Evolutionary conservation across 257 asterid species (phyloP).

Genomic region (Gynochthodes officinalis): DNA sequence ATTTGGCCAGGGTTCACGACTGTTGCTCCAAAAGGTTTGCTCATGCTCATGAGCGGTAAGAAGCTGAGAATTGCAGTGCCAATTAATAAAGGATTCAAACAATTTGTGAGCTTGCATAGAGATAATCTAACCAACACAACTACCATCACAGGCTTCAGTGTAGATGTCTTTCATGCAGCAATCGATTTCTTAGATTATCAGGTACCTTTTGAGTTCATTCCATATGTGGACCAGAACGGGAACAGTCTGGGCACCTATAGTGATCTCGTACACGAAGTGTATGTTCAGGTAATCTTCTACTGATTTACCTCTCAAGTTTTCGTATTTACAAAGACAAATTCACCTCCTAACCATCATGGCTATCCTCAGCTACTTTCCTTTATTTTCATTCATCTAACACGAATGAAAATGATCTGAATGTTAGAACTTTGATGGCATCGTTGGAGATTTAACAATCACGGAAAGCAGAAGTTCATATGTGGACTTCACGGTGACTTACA

Average conservation of each 20-base stretch:
- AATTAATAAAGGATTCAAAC: slow-evolving; percentile 13
- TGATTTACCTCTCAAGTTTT: too few relatives aligned
- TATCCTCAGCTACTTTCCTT: neutral
- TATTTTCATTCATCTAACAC: neutral
- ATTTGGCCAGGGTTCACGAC: slow-evolving; percentile 21
- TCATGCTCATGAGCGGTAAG: neutral
- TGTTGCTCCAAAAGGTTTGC: slow-evolving; percentile 22
- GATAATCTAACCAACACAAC: slow-evolving; percentile 19
- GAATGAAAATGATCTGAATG: neutral
- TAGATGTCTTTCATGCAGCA: slow-evolving; percentile 35
- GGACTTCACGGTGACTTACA: neutral
- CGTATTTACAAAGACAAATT: too few relatives aligned
- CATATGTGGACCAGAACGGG: slow-evolving; percentile 12
- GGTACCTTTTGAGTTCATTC: slow-evolving; percentile 32
- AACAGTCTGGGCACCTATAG: slow-evolving; percentile 27
- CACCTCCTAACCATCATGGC: too few relatives aligned
- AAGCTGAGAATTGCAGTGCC: slow-evolving; percentile 35
- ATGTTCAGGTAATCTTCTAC: slow-evolving; percentile 33
- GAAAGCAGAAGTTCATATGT: neutral
- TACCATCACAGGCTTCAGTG: slow-evolving; percentile 26
- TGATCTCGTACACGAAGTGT: slow-evolving; percentile 30
- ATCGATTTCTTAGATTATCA: slow-evolving; percentile 20
- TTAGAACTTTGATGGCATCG: neutral
- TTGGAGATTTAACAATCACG: neutral
- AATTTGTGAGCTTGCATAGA: slow-evolving; percentile 11